These are phyloP conservation scores for Vigna trinervia DNA, from an alignment of 306 rosid genomes.

Conservation along the genomic window DNA sequence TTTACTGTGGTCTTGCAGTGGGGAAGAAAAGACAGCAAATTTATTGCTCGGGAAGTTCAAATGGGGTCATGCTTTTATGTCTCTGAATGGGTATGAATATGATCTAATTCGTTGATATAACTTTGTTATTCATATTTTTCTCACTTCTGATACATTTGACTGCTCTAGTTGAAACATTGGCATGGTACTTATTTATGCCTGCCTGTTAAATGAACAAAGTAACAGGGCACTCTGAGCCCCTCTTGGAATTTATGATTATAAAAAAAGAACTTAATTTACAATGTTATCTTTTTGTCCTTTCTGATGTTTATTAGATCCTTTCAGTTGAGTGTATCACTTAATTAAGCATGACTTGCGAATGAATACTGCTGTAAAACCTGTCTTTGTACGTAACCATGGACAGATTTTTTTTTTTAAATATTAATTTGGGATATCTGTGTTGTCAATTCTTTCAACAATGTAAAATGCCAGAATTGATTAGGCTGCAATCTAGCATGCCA, in stretches of 20 bases:
- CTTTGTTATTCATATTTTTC: slow-evolving; percentile 2
- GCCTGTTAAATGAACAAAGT: slow-evolving; percentile 25
- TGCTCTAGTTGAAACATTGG: slow-evolving; percentile 22
- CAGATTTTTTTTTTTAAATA: neutral
- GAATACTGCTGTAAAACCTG: slow-evolving; percentile 7
- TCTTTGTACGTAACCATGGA: slow-evolving; percentile 22
- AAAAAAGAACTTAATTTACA: neutral
- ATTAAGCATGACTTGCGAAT: slow-evolving; percentile 16
- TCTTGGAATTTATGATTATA: slow-evolving; percentile 14
- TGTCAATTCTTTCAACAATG: neutral
- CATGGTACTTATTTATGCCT: slow-evolving; percentile 16
- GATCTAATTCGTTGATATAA: slow-evolving; percentile 9
- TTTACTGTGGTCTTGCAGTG: slow-evolving; percentile 62
- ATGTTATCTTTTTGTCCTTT: slow-evolving; percentile 26
- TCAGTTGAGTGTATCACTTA: neutral
- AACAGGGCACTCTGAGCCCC: neutral
- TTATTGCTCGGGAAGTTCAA: slow-evolving; percentile 90
- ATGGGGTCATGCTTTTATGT: slow-evolving; percentile 95
- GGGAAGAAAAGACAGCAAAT: slow-evolving; percentile 91
- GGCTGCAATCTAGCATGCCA: neutral
- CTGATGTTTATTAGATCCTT: slow-evolving; percentile 12
- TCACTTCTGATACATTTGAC: slow-evolving; percentile 10
- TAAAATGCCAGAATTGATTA: slow-evolving; percentile 19
- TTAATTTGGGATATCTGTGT: neutral
- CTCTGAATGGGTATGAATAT: slow-evolving; percentile 72